These are phyloP conservation scores for Scleroderma citrinum DNA, from an alignment of 768 basidiomycete species.

Conservation along the genomic window DNA sequence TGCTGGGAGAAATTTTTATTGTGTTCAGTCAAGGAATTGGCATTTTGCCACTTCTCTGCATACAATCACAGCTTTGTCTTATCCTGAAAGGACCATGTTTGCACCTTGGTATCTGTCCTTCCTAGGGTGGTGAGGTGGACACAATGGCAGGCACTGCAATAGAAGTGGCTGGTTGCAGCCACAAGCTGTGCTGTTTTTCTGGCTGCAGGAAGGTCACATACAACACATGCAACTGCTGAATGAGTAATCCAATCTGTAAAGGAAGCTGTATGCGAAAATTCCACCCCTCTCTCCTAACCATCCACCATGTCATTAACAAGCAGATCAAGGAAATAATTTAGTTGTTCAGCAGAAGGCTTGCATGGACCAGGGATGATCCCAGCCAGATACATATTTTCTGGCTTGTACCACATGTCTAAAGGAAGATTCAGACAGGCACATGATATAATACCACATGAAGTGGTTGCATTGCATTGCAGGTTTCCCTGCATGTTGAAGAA, in stretches of 20 bases:
- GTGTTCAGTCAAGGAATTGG: background rate
- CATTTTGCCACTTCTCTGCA: background rate
- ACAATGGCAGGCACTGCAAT: conserved; percentile 28
- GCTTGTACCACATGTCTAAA: conserved; percentile 25
- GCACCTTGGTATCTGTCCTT: background rate
- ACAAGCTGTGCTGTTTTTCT: conserved; percentile 19
- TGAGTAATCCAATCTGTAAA: conserved; percentile 7
- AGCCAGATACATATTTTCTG: conserved; percentile 35
- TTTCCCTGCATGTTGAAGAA: conserved; percentile 32
- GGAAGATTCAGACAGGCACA: conserved; percentile 29
- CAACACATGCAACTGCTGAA: conserved; percentile 21
- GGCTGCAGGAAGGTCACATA: conserved; percentile 35
- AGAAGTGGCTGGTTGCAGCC: conserved; percentile 14
- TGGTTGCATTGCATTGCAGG: conserved; percentile 18
- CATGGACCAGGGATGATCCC: conserved; percentile 34
- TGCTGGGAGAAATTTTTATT: background rate
- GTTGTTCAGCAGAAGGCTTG: conserved; percentile 25
- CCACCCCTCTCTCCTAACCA: conserved; percentile 28
- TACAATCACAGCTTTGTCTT: background rate
- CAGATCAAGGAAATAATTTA: conserved; percentile 32
- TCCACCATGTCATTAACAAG: conserved; percentile 29
- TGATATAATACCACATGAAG: conserved; percentile 16
- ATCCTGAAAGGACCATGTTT: conserved; percentile 3
- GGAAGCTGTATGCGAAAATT: conserved; percentile 12
- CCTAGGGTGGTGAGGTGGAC: conserved; percentile 9